Percentiles rank a stretch among this genome's conserved stretches.
Conservation (phyloP, 129 eudicot species). For the Flaveria linearis region DNA sequence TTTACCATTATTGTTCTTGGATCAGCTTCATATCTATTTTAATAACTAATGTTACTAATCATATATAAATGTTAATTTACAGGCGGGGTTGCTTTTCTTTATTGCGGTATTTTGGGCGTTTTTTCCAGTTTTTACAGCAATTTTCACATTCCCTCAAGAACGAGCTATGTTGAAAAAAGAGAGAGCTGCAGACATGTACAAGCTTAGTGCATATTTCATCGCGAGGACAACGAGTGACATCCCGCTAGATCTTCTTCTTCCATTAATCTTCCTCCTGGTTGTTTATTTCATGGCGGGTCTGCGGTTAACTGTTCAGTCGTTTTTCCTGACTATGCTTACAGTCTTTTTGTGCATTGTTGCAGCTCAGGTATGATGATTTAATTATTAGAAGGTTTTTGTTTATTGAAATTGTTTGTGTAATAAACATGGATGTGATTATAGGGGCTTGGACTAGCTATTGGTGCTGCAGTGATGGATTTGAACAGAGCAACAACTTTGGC, state of each 20-base stretch:
- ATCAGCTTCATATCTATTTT: neutral
- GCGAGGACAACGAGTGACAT: slow-evolving; percentile 90
- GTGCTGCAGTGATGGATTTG: slow-evolving; percentile 80
- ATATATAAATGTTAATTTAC: slow-evolving; percentile 25
- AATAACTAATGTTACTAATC: neutral
- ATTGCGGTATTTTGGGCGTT: slow-evolving; percentile 94
- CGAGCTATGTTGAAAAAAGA: slow-evolving; percentile 90
- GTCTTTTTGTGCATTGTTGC: slow-evolving; percentile 87
- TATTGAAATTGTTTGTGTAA: neutral
- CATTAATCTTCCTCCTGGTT: slow-evolving; percentile 64
- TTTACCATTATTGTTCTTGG: too few species aligned
- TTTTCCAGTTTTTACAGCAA: slow-evolving; percentile 92
- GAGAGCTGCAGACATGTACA: slow-evolving; percentile 89
- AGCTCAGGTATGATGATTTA: slow-evolving; percentile 64
- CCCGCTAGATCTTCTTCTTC: slow-evolving; percentile 82
- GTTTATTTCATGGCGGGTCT: slow-evolving; percentile 93
- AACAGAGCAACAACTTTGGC: slow-evolving; percentile 85
- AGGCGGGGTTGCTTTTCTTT: slow-evolving; percentile 90
- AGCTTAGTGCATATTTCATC: slow-evolving; percentile 80
- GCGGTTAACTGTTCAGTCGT: slow-evolving; percentile 49
- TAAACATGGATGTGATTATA: slow-evolving; percentile 27
- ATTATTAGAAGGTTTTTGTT: neutral
- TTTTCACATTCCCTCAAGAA: slow-evolving; percentile 94
- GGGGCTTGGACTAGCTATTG: slow-evolving; percentile 94
- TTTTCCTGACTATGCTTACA: slow-evolving; percentile 67